Evolutionary conservation across 768 basidiomycete genomes (phyloP).

Genomic region (Hericium rajendrae): DNA sequence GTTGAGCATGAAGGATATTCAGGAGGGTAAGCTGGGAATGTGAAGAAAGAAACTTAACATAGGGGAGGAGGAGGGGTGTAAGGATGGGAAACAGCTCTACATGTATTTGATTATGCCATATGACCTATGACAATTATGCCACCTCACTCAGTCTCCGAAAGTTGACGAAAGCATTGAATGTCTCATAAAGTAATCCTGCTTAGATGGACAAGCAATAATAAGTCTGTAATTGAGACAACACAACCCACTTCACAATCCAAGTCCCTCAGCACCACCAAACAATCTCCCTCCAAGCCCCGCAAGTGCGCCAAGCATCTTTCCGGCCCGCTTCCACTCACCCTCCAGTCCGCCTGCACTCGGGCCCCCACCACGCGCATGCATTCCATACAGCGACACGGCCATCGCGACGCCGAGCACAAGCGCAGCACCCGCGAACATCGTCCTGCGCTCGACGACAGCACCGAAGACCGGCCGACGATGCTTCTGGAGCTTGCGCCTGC

Average conservation of each 20-base stretch:
- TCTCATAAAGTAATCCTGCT: too few species aligned
- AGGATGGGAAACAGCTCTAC: neutral
- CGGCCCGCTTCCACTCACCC: neutral
- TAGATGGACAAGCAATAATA: too few species aligned
- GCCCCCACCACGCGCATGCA: constrained; percentile 4
- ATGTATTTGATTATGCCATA: neutral
- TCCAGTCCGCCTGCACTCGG: neutral
- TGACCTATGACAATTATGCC: too few species aligned
- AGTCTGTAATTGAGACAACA: too few species aligned
- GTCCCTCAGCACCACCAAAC: neutral
- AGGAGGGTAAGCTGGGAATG: constrained; percentile 21
- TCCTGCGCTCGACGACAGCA: constrained; percentile 19
- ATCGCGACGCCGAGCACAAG: constrained; percentile 64
- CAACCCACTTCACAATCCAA: neutral
- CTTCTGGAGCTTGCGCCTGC: neutral
- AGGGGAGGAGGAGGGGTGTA: neutral
- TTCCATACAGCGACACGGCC: constrained; percentile 36
- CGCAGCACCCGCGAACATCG: constrained; percentile 54
- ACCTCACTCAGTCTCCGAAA: too few species aligned
- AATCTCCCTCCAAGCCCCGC: constrained; percentile 7
- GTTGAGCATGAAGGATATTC: constrained; percentile 27
- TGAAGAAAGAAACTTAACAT: neutral
- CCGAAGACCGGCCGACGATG: constrained; percentile 14
- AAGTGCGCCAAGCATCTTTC: constrained; percentile 1
- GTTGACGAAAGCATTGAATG: too few species aligned